phyloP scores from a whole-genome alignment of 257 asterid species.

The Lavandula angustifolia region DNA sequence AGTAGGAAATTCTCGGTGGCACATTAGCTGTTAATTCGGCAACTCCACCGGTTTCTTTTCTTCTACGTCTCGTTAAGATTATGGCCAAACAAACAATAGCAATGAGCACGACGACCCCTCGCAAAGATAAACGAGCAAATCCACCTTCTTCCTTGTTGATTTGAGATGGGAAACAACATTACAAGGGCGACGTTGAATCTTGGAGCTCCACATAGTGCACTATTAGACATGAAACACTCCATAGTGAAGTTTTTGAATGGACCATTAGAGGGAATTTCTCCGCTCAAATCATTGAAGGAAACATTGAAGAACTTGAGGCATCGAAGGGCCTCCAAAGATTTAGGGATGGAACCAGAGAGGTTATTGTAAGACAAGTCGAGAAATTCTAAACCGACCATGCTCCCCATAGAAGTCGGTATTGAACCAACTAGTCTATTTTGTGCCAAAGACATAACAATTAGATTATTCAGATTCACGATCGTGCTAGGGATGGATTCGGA shows the following conservation, averaged over 20 bases:
- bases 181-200: conserved; percentile 31
- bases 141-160: not conserved
- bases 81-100: too few relatives aligned
- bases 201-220: conserved; percentile 22
- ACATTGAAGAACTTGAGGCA: conserved; percentile 25
- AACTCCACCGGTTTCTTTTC: too few relatives aligned
- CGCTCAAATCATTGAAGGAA: conserved; percentile 31
- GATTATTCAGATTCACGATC: not conserved
- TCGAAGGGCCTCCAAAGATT: conserved; percentile 12
- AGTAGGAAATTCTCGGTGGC: too few relatives aligned
- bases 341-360: conserved; percentile 32
- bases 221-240: conserved; percentile 11
- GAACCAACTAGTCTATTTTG: conserved; percentile 3
- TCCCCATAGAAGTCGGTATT: conserved; percentile 24
- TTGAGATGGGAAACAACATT: not conserved
- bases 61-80: too few relatives aligned
- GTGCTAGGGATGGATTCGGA: conserved; percentile 22
- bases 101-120: too few relatives aligned
- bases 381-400: conserved; percentile 13
- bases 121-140: too few relatives aligned
- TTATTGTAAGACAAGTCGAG: conserved; percentile 12
- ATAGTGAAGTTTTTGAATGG: conserved; percentile 33
- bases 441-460: not conserved
- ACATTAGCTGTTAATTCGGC: too few relatives aligned
- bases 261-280: conserved; percentile 34